Evolutionary conservation across 352 stramenopile species (phyloP), one percentile per base, ranked within the genome.

Genomic region (Phytophthora constricta): DNA sequence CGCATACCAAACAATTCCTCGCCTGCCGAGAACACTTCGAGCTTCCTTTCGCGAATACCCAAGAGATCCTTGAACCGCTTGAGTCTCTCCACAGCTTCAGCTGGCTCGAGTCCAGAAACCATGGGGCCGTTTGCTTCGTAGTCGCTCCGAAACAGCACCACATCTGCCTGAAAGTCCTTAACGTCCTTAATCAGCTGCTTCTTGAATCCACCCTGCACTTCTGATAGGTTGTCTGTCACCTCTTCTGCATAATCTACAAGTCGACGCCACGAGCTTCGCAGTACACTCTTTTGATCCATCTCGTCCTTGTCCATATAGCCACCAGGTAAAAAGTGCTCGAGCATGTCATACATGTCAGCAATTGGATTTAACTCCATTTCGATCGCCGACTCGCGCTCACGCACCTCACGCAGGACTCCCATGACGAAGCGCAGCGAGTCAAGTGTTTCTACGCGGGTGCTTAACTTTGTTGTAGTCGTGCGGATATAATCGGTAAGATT

Each of bases 1-100:
- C 86, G 78, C 70, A 97, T 92, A 3, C 89, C 91, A 64, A 98
- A 98, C 19, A 98, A 65, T 67, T 97, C 89, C 61, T 98, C 92
- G 27, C 91, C 91, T 7, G 80, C 89, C 0, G 74, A 81, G 52
- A 95, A 97, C 22, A 96, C 89, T 70, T 97, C 90, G 5, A 96
- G 70, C 66, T 96, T 97, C 10, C 87, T 69, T 47, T 97, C 89
- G 16, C 82, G 79, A 28, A 89, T 80, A 2, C 74, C 58, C 20
- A 97, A 68, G 28, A 96, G 70, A 9, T 97, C 89, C 25, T 96
- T 96, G 64, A 94, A 97, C 1, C 87, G 80, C 37, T 89, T 88
- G 23, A 98, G 76, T 27, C 89, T 76, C 59, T 94, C 89, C 0
- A 97, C 87, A 4, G 89, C 91, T 37, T 96, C 89, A 3, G 76